These are phyloP conservation scores for Trichoderma asperellum DNA, from an alignment of 2,329 filamentous ascomycete genomes.

Conservation along the genomic window DNA sequence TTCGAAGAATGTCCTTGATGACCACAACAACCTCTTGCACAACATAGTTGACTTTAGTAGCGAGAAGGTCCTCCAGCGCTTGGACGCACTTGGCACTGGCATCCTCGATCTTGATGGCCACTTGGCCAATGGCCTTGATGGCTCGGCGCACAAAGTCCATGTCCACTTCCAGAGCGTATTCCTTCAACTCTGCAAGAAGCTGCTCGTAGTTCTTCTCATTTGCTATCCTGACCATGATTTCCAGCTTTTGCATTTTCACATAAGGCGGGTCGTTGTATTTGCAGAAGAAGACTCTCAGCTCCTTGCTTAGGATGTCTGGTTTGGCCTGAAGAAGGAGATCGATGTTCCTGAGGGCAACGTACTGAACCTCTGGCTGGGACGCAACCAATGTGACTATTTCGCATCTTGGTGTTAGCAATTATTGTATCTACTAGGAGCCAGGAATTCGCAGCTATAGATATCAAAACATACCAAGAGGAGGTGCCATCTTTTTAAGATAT, in stretches of 20 bases:
- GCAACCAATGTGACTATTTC: slow-evolving; percentile 85
- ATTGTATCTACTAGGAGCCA: not conserved
- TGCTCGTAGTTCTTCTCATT: slow-evolving; percentile 97
- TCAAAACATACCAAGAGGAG: slow-evolving; percentile 73
- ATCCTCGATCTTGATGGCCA: slow-evolving; percentile 96
- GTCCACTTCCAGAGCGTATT: slow-evolving; percentile 96
- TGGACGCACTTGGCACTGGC: slow-evolving; percentile 96
- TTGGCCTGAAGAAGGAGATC: slow-evolving; percentile 94
- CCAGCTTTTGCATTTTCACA: slow-evolving; percentile 94
- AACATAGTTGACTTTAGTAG: slow-evolving; percentile 98
- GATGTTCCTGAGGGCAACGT: slow-evolving; percentile 94
- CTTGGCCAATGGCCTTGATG: slow-evolving; percentile 94
- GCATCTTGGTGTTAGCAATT: not conserved
- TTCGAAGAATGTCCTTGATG: slow-evolving; percentile 97
- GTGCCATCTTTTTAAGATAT: slow-evolving; percentile 98
- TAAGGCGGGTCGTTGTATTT: slow-evolving; percentile 99
- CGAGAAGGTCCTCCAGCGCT: slow-evolving; percentile 88
- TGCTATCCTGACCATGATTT: slow-evolving; percentile 99
- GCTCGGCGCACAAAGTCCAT: slow-evolving; percentile 98
- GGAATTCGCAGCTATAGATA: not conserved
- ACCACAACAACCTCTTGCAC: slow-evolving; percentile 99
- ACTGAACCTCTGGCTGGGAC: slow-evolving; percentile 95
- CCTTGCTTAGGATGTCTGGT: slow-evolving; percentile 94
- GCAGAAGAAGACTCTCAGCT: slow-evolving; percentile 98
- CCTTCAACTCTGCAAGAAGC: slow-evolving; percentile 89